phyloP scores from a whole-genome alignment of 352 stramenopile species.

The Pythium insidiosum region DNA sequence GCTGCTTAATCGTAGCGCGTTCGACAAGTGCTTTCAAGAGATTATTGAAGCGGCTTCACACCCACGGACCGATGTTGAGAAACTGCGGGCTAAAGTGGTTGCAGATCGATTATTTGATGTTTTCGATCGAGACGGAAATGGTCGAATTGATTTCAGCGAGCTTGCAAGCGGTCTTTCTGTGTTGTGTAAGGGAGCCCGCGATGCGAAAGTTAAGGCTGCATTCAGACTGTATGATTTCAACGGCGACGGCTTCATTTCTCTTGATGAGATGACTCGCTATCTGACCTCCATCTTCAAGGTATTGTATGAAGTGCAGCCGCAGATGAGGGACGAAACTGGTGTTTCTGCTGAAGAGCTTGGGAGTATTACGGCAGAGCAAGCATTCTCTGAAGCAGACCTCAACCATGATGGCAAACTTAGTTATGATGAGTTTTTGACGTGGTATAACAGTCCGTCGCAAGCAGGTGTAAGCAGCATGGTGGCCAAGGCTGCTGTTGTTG shows the following conservation, averaged over 20 bases:
- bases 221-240: slow-evolving; percentile 86
- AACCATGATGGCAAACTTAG: slow-evolving; percentile 78
- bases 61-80: slow-evolving; percentile 51
- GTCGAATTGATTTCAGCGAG: slow-evolving; percentile 81
- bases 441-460: slow-evolving; percentile 71
- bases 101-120: slow-evolving; percentile 69
- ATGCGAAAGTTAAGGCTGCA: slow-evolving; percentile 78
- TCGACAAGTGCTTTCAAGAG: slow-evolving; percentile 65
- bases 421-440: slow-evolving; percentile 83
- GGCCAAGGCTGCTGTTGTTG: slow-evolving; percentile 60
- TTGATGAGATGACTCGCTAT: slow-evolving; percentile 85
- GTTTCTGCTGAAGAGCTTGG: slow-evolving; percentile 68
- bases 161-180: slow-evolving; percentile 77
- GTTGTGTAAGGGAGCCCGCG: slow-evolving; percentile 66
- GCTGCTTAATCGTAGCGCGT: slow-evolving; percentile 49
- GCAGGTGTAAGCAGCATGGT: slow-evolving; percentile 59
- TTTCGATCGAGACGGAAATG: slow-evolving; percentile 74
- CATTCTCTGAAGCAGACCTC: slow-evolving; percentile 75
- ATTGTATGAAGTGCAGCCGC: slow-evolving; percentile 73
- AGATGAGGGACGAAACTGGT: slow-evolving; percentile 55
- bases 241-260: slow-evolving; percentile 71
- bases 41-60: slow-evolving; percentile 62
- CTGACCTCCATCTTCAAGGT: slow-evolving; percentile 84
- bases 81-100: slow-evolving; percentile 55
- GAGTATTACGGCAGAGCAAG: slow-evolving; percentile 69